Base-by-base conservation (phyloP, 2,329 filamentous ascomycete species). In the Rhynchosporium agropyri region DNA sequence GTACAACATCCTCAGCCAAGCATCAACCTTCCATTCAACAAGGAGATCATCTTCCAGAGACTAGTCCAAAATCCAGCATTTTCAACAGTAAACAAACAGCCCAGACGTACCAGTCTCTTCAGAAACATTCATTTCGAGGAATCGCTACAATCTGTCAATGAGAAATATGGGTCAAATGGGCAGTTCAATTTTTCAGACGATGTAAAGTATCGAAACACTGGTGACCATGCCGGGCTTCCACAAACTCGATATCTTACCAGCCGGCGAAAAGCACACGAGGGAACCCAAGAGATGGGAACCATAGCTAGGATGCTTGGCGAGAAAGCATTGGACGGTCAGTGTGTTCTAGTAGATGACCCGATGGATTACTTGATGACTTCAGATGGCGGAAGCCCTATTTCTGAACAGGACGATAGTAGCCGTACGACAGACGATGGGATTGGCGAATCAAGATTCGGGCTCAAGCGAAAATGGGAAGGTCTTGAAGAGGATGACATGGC, bases 361-460 rank as follows among this genome's bases (percentile, higher is more conserved):
- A 68, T 69, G 61, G 66, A 71, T 33, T 64, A 68, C 55, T 43
- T 65, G 3, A 57, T 68, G 48, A 69, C 72, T 51, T 68, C 68
- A 13, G 68, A 70, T 50, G 61, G 77, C 78, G 43, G 58, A 26
- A 86, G 83, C 67, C 73, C 79, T 9, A 76, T 81, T 13, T 87
- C 85, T 20, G 84, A 87, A 57, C 78, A 81, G 62, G 83, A 85
- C 56, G 82, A 84, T 61, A 79, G 78, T 0, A 84, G 80, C 65
- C 79, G 79, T 55, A 77, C 78, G 3, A 80, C 78, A 13, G 81
- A 82, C 9, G 82, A 82, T 20, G 76, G 78, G n/a, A 73, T 74
- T 5, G 82, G 82, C 2, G 80, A 82, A 0, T 73, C 81, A 9
- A 85, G 83, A 33, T 33, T 62, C 12, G 68, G 72, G n/a, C n/a